Conservation (phyloP, 805 yeast species). For the Saturnispora dispora region DNA sequence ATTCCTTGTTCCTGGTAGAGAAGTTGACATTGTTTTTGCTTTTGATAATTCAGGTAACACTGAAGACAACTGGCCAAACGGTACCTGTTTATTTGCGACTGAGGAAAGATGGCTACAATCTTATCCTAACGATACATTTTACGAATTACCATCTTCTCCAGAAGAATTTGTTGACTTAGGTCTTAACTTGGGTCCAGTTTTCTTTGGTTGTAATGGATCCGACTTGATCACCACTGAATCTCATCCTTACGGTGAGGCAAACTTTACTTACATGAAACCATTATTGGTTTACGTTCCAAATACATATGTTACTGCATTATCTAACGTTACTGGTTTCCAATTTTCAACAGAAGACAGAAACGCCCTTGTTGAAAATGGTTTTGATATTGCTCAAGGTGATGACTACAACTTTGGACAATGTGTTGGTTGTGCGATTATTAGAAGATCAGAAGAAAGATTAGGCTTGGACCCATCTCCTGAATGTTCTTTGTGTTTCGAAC, state of each 20-base stretch:
- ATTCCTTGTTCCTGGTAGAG: slow-evolving; percentile 47
- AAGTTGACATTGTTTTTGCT: slow-evolving; percentile 54
- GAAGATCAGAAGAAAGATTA: slow-evolving; percentile 63
- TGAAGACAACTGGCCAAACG: slow-evolving; percentile 51
- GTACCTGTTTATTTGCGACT: slow-evolving; percentile 44
- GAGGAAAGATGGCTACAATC: slow-evolving; percentile 39
- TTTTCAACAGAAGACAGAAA: slow-evolving; percentile 49
- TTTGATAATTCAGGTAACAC: slow-evolving; percentile 61
- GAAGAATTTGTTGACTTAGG: slow-evolving; percentile 48
- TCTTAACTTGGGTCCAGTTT: slow-evolving; percentile 55
- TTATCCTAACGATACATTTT: slow-evolving; percentile 52
- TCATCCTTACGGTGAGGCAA: slow-evolving; percentile 13
- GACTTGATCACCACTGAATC: slow-evolving; percentile 35
- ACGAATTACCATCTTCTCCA: slow-evolving; percentile 55
- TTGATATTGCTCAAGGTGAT: slow-evolving; percentile 52
- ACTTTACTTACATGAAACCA: slow-evolving; percentile 43
- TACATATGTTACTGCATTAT: slow-evolving; percentile 43
- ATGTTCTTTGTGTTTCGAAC: slow-evolving; percentile 57
- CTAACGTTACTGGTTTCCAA: slow-evolving; percentile 57
- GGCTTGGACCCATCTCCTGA: slow-evolving; percentile 40
- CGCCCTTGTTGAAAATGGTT: slow-evolving; percentile 61
- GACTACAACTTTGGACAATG: slow-evolving; percentile 64
- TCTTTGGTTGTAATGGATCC: slow-evolving; percentile 71
- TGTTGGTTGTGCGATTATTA: slow-evolving; percentile 72
- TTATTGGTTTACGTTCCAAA: slow-evolving; percentile 70